phyloP scores from a whole-genome alignment of 129 eudicot genomes.

The Deinandra increscens region DNA sequence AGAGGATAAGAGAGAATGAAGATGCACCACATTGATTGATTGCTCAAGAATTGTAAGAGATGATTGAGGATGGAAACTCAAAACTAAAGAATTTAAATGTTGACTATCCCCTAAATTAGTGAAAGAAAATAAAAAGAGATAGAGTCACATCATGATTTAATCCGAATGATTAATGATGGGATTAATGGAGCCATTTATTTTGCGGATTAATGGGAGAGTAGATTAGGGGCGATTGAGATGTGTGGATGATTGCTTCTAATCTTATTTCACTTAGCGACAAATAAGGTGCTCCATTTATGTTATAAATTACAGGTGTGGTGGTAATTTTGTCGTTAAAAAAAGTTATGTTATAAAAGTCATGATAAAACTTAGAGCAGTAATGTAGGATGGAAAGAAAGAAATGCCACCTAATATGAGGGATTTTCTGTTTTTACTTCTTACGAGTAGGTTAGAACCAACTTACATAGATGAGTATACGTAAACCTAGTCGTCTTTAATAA shows the following conservation, averaged over 20 bases:
- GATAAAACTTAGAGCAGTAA: too few relatives aligned
- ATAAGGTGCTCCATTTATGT: background rate
- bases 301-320: too few relatives aligned
- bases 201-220: conserved; percentile 17
- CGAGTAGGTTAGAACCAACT: too few relatives aligned
- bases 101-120: conserved; percentile 32
- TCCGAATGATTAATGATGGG: conserved; percentile 18
- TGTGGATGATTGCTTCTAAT: background rate
- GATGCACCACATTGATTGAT: conserved; percentile 28
- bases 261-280: background rate
- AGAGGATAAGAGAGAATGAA: background rate
- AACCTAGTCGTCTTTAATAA: too few relatives aligned
- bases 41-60: conserved; percentile 13
- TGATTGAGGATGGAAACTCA: conserved; percentile 19
- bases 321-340: too few relatives aligned
- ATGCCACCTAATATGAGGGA: too few relatives aligned
- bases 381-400: too few relatives aligned
- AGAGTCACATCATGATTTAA: conserved; percentile 28
- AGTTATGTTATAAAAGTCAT: background rate
- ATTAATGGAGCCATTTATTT: conserved; percentile 22
- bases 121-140: conserved; percentile 26
- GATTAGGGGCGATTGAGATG: conserved; percentile 1
- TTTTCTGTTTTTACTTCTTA: too few relatives aligned
- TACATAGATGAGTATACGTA: too few relatives aligned
- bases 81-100: conserved; percentile 19